Conservation (phyloP, 140 eudicot species). For the Senecio squalidus region DNA sequence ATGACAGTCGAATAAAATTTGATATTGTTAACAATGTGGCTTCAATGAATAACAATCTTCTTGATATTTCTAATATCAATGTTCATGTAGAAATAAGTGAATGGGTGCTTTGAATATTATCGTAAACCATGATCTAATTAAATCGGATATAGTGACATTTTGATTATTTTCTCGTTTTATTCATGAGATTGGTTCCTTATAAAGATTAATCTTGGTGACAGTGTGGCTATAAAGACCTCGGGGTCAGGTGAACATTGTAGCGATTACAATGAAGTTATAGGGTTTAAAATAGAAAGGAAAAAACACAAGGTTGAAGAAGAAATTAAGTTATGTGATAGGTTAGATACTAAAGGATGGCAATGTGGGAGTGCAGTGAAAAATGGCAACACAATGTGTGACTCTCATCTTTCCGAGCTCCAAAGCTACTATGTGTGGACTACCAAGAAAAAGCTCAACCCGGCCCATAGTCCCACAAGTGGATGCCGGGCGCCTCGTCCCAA, state of each 20-base stretch:
- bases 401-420: conserved; percentile 26
- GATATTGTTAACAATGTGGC: conserved; percentile 6
- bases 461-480: neutral
- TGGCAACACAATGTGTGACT: conserved; percentile 38
- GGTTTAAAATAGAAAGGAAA: conserved; percentile 12
- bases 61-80: neutral
- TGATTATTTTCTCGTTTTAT: neutral
- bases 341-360: conserved; percentile 53
- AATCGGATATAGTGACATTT: too few relatives aligned
- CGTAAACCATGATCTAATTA: too few relatives aligned
- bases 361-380: conserved; percentile 38
- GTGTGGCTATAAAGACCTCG: conserved; percentile 5
- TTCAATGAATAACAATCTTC: neutral
- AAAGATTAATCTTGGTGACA: conserved; percentile 14
- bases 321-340: conserved; percentile 29
- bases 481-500: conserved; percentile 23
- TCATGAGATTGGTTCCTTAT: neutral
- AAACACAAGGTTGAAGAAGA: conserved; percentile 14
- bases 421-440: conserved; percentile 10
- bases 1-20: neutral
- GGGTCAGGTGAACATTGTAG: neutral
- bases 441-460: conserved; percentile 9
- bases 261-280: neutral
- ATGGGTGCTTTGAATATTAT: too few relatives aligned
- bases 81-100: neutral